A percentile compares a stretch with the other conserved stretches of the same genome.
Evolutionary conservation across 2,329 filamentous ascomycete genomes (phyloP).

Genomic region (Aureobasidium namibiae): DNA sequence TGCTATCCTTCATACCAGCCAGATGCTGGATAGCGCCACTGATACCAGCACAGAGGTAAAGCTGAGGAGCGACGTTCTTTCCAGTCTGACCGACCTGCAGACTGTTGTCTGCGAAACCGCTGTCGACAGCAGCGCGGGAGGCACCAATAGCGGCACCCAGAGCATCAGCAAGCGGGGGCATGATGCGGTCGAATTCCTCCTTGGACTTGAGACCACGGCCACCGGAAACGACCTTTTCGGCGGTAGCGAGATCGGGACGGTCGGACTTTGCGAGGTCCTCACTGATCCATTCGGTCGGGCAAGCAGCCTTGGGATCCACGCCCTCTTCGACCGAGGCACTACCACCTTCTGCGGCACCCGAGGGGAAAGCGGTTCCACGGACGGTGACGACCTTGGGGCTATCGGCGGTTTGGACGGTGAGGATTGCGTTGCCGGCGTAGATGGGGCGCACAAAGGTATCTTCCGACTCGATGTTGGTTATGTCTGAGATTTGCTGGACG

Average conservation of each 20-base stretch:
- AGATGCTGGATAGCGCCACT: constrained; percentile 96
- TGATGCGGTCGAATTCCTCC: constrained; percentile 90
- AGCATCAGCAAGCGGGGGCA: constrained; percentile 84
- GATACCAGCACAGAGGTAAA: constrained; percentile 93
- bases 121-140: constrained; percentile 90
- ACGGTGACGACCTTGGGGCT: constrained; percentile 83
- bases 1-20: constrained; percentile 99
- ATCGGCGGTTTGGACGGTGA: constrained; percentile 88
- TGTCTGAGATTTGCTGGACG: constrained; percentile 86
- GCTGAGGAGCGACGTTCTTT: constrained; percentile 93
- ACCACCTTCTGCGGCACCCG: constrained; percentile 62
- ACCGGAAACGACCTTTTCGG: constrained; percentile 81
- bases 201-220: constrained; percentile 95
- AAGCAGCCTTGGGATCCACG: constrained; percentile 69
- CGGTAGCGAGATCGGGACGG: constrained; percentile 86
- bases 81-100: constrained; percentile 97
- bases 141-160: constrained; percentile 94
- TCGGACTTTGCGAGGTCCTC: constrained; percentile 91
- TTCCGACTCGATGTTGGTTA: constrained; percentile 77
- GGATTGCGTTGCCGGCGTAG: constrained; percentile 94
- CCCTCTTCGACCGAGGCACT: constrained; percentile 73
- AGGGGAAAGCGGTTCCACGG: constrained; percentile 82
- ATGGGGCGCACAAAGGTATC: constrained; percentile 92
- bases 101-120: constrained; percentile 96
- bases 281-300: constrained; percentile 78